Evolutionary conservation across 2,329 filamentous ascomycete genomes (phyloP).

Genomic region (Fusarium robinianum): DNA sequence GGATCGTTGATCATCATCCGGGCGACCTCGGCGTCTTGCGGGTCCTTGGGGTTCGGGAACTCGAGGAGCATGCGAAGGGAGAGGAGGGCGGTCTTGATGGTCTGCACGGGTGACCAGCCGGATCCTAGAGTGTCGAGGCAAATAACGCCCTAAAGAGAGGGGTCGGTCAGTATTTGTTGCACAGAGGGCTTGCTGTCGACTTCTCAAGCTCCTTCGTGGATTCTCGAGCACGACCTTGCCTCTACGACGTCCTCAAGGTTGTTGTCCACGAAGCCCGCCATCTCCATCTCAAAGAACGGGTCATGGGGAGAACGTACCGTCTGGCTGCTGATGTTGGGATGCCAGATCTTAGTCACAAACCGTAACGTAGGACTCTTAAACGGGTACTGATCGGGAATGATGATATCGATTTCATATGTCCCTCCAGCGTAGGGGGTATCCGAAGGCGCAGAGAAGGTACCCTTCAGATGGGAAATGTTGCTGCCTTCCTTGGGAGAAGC

Average conservation of each 20-base stretch:
- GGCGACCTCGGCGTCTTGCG: slow-evolving; percentile 94
- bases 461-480: slow-evolving; percentile 81
- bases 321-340: slow-evolving; percentile 93
- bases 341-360: slow-evolving; percentile 94
- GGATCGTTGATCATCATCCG: slow-evolving; percentile 83
- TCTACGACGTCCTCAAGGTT: not conserved
- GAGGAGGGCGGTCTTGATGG: slow-evolving; percentile 92
- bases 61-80: slow-evolving; percentile 92
- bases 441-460: slow-evolving; percentile 82
- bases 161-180: slow-evolving; percentile 21
- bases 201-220: too few species aligned
- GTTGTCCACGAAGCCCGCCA: too few species aligned
- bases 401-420: slow-evolving; percentile 79
- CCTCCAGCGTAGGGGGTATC: slow-evolving; percentile 94
- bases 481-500: slow-evolving; percentile 67
- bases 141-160: slow-evolving; percentile 81
- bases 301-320: slow-evolving; percentile 63
- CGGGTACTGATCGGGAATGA: slow-evolving; percentile 86
- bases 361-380: slow-evolving; percentile 91
- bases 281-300: not conserved
- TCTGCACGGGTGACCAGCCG: slow-evolving; percentile 95
- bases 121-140: slow-evolving; percentile 89
- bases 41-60: slow-evolving; percentile 92
- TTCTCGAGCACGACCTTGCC: slow-evolving; percentile 1
- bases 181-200: too few species aligned